Base-by-base conservation (phyloP, 768 basidiomycete species). In the Psilocybe tampanensis region DNA sequence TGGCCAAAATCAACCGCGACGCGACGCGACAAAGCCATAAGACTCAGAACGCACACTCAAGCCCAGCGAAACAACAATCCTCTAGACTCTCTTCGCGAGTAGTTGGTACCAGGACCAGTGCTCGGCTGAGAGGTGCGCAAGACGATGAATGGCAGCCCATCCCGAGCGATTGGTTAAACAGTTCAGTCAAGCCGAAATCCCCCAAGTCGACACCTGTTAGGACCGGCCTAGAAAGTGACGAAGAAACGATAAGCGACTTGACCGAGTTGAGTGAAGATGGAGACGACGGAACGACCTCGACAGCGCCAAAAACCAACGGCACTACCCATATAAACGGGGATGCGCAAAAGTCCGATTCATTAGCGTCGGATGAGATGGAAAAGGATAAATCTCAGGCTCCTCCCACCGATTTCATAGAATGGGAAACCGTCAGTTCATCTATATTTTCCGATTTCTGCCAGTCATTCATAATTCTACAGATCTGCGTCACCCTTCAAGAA, bases 141-240 rank as follows among this genome's bases (percentile, higher is more conserved):
- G 78, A 82, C n/a, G 86, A 85, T 2, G 87, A 84, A 62, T 94
- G 91, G 92, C 89, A 94, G 70, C 77, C 82, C 54, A 80, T 94
- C 22, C 92, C 92, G 0, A 80, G 86, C 8, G 90, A 90, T 64
- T 93, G 90, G 91, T 65, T 88, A 56, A 66, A 78, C 54, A 22
- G 59, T 47, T 41, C 55, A 58, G 41, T 52, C 15, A 64, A 59
- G 57, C 56, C 60, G 39, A 60, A 60, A 52, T 24, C 22, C 17
- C 43, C 36, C 33, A 82, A 17, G 5, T 44, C 52, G 32, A 32
- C 24, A 43, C 23, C 7, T 9, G 15, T 19, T 22, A 53, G 81
- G 66, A 84, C 84, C 3, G 86, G 88, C 7, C 66, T 89, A 55
- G 86, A 86, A 68, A 82, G 79, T 50, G 89, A 87, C 55, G 74